phyloP scores from a whole-genome alignment of 1,284 basidiomycete species.

The Papiliotrema flavescens region DNA sequence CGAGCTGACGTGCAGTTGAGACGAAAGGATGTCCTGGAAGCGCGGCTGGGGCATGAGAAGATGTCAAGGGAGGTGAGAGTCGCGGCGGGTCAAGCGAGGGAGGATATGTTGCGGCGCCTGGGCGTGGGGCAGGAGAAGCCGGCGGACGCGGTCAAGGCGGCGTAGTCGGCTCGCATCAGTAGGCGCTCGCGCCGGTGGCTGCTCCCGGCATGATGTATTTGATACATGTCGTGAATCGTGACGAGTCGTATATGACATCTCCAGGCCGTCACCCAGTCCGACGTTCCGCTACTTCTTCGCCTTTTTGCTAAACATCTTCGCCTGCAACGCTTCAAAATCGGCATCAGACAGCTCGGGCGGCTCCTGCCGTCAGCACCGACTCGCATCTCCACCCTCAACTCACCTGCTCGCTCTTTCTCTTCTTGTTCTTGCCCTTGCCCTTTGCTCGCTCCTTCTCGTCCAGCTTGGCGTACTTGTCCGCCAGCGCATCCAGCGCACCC shows the following conservation, averaged over 20 bases:
- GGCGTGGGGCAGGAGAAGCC: too few species aligned
- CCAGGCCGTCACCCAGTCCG: not conserved
- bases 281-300: constrained; percentile 9
- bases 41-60: too few species aligned
- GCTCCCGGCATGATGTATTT: too few species aligned
- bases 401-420: constrained; percentile 18
- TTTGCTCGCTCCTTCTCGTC: constrained; percentile 36
- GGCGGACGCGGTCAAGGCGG: too few species aligned
- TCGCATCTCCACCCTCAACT: constrained; percentile 5
- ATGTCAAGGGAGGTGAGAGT: too few species aligned
- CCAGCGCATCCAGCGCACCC: constrained; percentile 69
- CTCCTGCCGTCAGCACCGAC: not conserved
- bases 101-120: too few species aligned
- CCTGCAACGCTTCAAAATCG: constrained; percentile 43
- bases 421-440: constrained; percentile 19
- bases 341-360: constrained; percentile 34
- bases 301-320: constrained; percentile 40
- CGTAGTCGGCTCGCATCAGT: too few species aligned
- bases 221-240: not conserved
- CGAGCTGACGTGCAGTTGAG: too few species aligned
- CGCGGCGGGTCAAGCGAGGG: too few species aligned
- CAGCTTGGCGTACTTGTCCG: constrained; percentile 65
- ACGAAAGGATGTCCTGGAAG: too few species aligned
- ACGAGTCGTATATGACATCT: too few species aligned
- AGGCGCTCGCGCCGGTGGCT: too few species aligned